Evolutionary conservation across 495 filamentous ascomycete genomes (phyloP).

Genomic region (Coniosporium apollinis): DNA sequence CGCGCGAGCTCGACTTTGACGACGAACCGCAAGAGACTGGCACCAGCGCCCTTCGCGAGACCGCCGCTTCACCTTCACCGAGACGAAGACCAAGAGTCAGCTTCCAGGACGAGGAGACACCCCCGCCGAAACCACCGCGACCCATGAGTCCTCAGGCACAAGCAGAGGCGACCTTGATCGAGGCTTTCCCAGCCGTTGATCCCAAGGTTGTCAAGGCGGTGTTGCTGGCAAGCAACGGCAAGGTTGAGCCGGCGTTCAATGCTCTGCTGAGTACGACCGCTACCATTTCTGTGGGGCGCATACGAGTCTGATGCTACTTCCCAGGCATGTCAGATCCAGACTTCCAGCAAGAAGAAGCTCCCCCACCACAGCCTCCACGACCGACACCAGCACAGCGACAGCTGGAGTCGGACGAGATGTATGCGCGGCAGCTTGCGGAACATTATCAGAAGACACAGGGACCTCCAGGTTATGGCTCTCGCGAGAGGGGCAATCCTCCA

Average conservation of each 20-base stretch:
- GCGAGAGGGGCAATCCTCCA: constrained; percentile 11
- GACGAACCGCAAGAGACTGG: constrained; percentile 61
- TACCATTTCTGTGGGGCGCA: background rate
- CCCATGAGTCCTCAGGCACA: constrained; percentile 66
- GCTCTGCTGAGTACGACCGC: constrained; percentile 63
- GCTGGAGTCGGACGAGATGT: constrained; percentile 74
- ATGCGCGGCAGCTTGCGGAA: constrained; percentile 84
- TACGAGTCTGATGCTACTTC: constrained; percentile 5
- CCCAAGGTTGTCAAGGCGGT: constrained; percentile 72
- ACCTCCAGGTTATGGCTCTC: constrained; percentile 14
- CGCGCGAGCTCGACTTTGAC: constrained; percentile 67
- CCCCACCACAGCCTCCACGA: constrained; percentile 25
- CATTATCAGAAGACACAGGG: constrained; percentile 45
- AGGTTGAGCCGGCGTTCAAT: constrained; percentile 90
- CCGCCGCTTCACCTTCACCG: constrained; percentile 19
- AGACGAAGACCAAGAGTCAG: constrained; percentile 23
- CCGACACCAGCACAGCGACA: constrained; percentile 42
- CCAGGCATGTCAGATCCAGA: constrained; percentile 86
- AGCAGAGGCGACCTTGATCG: constrained; percentile 74
- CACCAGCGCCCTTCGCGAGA: constrained; percentile 23
- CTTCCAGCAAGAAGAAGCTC: constrained; percentile 45
- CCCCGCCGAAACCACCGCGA: constrained; percentile 78
- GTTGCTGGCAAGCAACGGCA: constrained; percentile 65
- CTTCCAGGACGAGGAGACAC: constrained; percentile 30
- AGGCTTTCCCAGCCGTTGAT: constrained; percentile 85